Base-by-base conservation (phyloP, 306 rosid genomes). In the Cucurbita ficifolia region DNA sequence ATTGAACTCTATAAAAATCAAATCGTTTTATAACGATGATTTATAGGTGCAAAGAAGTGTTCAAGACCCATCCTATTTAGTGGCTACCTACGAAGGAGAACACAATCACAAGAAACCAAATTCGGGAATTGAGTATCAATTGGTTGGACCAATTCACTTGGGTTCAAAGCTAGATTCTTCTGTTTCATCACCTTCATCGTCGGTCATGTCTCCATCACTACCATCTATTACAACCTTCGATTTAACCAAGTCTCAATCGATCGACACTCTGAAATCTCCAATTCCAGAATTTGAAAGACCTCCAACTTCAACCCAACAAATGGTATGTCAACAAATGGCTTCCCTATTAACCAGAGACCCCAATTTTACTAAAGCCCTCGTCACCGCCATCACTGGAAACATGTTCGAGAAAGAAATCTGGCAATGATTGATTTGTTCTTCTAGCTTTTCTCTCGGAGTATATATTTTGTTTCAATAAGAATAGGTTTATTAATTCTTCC, bases 291-390 rank as follows among this genome's bases (percentile, higher is more conserved):
- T 17, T 21, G 52, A 72, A 54, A 54, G 42, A 8, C 57, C 56
- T 2, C 7, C 74, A 18, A 0, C 71, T 18, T 8, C 74, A 39
- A 36, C 19, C 2, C 52, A 81, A 48, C 84, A 81, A 3, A 56
- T 81, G 22, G 53, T 93, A 80, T 85, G 79, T 76, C 88, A 83
- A 80, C 89, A 87, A 79, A 88, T 93, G 97, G 92, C 93, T 72
- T 81, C 85, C 59, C 84, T 91, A 64, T 80, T 93, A 87, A 86
- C 97, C 46, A 83, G 77, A 52, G 85, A 87, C 64, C 88, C 96
- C 0, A 85, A 83, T 40, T 83, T 89, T 77, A 80, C 88, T 0
- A 74, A 80, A 52, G 89, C 83, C 1, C 80, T 89, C 58, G 89
- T 83, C 1, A 84, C 87, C 3, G 96, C 96, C 21, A 76, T 89